These are phyloP conservation scores for Begonia masoniana DNA, from an alignment of 306 rosid species.

Conservation along the genomic window DNA sequence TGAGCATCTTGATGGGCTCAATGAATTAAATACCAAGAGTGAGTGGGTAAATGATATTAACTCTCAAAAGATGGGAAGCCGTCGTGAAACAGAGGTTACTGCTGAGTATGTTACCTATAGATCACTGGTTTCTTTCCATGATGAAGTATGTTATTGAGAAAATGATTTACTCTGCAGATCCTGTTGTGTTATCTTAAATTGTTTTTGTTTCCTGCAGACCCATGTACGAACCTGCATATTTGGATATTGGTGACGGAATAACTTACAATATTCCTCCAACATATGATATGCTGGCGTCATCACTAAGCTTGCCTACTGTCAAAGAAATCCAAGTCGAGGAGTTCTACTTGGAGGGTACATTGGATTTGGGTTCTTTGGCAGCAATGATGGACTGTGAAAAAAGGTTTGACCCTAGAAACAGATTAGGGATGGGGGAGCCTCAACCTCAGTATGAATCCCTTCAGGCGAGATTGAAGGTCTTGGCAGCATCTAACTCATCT, in stretches of 20 bases:
- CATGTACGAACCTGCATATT: slow-evolving; percentile 68
- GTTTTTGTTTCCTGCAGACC: slow-evolving; percentile 25
- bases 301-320: slow-evolving; percentile 72
- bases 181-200: too few species aligned
- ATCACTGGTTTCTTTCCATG: slow-evolving; percentile 13
- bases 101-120: slow-evolving; percentile 38
- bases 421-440: slow-evolving; percentile 78
- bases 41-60: slow-evolving; percentile 55
- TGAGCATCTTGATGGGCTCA: slow-evolving; percentile 44
- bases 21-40: slow-evolving; percentile 38
- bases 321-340: slow-evolving; percentile 76
- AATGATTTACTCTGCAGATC: too few species aligned
- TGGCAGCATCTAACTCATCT: slow-evolving; percentile 45
- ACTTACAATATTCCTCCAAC: slow-evolving; percentile 79
- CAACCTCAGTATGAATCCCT: slow-evolving; percentile 61
- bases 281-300: slow-evolving; percentile 64
- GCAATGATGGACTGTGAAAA: slow-evolving; percentile 80
- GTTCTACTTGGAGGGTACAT: slow-evolving; percentile 70
- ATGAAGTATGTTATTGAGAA: neutral
- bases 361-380: slow-evolving; percentile 95
- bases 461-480: slow-evolving; percentile 62
- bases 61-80: slow-evolving; percentile 41
- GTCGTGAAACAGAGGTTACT: slow-evolving; percentile 31
- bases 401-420: slow-evolving; percentile 44
- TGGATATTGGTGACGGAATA: slow-evolving; percentile 84